Percentiles rank a stretch among this genome's conserved stretches.
phyloP scores from a whole-genome alignment of 2,329 filamentous ascomycete species.

The Diaporthe humulicola region DNA sequence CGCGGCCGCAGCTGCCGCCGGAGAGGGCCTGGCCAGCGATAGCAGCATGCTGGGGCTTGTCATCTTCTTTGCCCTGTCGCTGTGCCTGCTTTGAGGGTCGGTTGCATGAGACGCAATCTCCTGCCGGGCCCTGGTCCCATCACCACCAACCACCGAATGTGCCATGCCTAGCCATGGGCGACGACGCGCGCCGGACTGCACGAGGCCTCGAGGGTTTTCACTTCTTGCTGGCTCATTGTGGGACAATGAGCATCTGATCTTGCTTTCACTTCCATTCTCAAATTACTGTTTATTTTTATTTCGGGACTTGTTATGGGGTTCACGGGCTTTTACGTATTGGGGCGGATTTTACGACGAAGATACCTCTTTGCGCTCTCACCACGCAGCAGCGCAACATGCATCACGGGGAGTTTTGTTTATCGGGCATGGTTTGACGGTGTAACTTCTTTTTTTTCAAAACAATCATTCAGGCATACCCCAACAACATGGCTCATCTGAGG shows the following conservation, averaged over 20 bases:
- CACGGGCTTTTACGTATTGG: slow-evolving; percentile 1
- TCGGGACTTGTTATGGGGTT: not conserved
- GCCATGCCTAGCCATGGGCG: not conserved
- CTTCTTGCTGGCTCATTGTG: not conserved
- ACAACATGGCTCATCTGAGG: not conserved
- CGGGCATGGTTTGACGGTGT: slow-evolving; percentile 20
- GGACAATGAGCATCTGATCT: not conserved
- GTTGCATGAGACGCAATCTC: not conserved
- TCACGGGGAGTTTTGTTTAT: slow-evolving; percentile 11
- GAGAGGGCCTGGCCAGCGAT: slow-evolving; percentile 36
- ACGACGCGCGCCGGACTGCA: not conserved
- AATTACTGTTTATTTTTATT: not conserved
- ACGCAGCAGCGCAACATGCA: not conserved
- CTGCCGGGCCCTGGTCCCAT: not conserved
- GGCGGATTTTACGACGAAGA: slow-evolving; percentile 24
- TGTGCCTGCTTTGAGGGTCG: slow-evolving; percentile 34
- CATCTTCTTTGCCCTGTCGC: slow-evolving; percentile 39
- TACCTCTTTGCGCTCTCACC: slow-evolving; percentile 25
- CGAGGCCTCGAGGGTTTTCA: not conserved
- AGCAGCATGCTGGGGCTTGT: slow-evolving; percentile 41
- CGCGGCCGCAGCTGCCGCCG: not conserved
- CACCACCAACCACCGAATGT: not conserved
- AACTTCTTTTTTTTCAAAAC: slow-evolving; percentile 20
- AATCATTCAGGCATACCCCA: slow-evolving; percentile 19
- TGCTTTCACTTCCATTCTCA: not conserved